A percentile compares a stretch with the other conserved stretches of the same genome.
Conservation (phyloP, 75 land plant species). For the Cupressus sempervirens region DNA sequence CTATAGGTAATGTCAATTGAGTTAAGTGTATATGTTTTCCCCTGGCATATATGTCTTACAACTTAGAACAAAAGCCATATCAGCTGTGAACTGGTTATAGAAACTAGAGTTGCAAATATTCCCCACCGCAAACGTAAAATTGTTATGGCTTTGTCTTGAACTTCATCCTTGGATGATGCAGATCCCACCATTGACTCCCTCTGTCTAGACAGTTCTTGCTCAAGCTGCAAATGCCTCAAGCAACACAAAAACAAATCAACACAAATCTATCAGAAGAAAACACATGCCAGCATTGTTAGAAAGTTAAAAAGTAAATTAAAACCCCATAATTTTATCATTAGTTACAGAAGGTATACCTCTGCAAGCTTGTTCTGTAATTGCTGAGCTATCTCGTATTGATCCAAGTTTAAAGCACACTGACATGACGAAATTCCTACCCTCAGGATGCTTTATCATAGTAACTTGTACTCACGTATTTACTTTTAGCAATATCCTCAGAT, state of each 20-base stretch:
- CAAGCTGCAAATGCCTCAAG: constrained; percentile 53
- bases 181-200: constrained; percentile 59
- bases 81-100: not conserved
- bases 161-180: constrained; percentile 59
- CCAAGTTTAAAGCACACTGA: constrained; percentile 85
- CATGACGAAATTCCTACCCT: not conserved
- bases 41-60: not conserved
- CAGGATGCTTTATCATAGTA: not conserved
- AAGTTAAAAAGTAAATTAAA: not conserved
- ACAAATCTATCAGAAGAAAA: not conserved
- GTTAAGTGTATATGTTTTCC: not conserved
- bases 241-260: not conserved
- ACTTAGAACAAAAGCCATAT: not conserved
- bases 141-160: constrained; percentile 70
- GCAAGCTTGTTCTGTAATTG: constrained; percentile 69
- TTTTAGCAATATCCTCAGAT: not conserved
- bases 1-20: not conserved
- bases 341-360: constrained; percentile 45
- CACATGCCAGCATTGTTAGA: not conserved
- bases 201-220: constrained; percentile 63
- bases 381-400: constrained; percentile 87
- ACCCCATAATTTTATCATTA: not conserved
- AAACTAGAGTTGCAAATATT: not conserved
- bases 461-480: not conserved
- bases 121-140: constrained; percentile 73